These are phyloP conservation scores for Cladosporium halotolerans DNA, from an alignment of 2,329 filamentous ascomycete species.

Conservation along the genomic window DNA sequence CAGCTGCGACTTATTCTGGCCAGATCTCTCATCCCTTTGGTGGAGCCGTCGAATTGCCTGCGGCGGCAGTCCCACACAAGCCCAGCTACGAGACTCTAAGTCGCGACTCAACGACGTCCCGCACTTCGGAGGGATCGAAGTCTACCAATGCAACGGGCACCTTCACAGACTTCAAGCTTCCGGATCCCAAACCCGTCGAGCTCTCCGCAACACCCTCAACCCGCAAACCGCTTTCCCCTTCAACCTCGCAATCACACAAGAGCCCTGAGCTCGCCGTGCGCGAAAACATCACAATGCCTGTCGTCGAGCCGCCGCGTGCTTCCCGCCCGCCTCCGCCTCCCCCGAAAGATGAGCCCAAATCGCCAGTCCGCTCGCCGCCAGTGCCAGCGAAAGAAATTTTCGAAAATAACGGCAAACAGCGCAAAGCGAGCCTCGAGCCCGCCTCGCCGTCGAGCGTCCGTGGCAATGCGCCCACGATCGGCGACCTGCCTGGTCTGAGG, in stretches of 20 bases:
- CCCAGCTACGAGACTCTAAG: constrained; percentile 5
- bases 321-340: constrained; percentile 2
- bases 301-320: neutral
- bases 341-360: neutral
- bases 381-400: neutral
- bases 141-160: neutral
- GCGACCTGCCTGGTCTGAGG: neutral
- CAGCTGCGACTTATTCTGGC: neutral
- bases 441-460: neutral
- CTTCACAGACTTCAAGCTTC: constrained; percentile 5
- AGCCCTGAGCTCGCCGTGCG: constrained; percentile 3
- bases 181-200: constrained; percentile 5
- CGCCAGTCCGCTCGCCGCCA: neutral
- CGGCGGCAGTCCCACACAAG: neutral
- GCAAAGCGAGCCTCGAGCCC: neutral
- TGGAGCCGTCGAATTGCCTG: constrained; percentile 1
- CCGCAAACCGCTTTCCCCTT: neutral
- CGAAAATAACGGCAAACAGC: neutral
- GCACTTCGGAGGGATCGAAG: neutral
- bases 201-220: neutral
- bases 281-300: constrained; percentile 10
- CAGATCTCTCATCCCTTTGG: constrained; percentile 1
- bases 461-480: neutral
- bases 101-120: constrained; percentile 1
- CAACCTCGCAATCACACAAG: neutral